phyloP scores from a whole-genome alignment of 352 stramenopile species.

The Globisporangium iwayamae region DNA sequence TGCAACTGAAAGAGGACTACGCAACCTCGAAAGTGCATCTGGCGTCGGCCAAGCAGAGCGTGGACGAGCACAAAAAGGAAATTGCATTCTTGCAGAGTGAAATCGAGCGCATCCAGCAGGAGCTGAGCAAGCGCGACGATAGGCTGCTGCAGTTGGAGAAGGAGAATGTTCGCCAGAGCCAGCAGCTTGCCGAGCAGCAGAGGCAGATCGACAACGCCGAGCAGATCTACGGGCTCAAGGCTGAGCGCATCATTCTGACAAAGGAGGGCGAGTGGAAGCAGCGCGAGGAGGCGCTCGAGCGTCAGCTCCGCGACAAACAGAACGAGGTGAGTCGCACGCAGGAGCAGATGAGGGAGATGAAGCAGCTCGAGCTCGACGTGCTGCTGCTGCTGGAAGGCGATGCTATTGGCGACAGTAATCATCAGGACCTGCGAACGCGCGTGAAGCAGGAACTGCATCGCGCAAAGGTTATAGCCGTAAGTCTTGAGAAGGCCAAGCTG shows the following conservation, averaged over 20 bases:
- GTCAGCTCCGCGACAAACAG: constrained; percentile 20
- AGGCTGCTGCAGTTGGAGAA: constrained; percentile 24
- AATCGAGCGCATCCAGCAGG: constrained; percentile 31
- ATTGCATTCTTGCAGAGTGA: constrained; percentile 38
- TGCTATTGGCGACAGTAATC: neutral
- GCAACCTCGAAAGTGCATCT: constrained; percentile 47
- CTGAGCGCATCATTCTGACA: constrained; percentile 19
- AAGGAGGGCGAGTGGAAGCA: constrained; percentile 30
- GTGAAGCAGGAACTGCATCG: constrained; percentile 36
- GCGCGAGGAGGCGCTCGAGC: constrained; percentile 25
- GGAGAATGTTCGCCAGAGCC: constrained; percentile 18
- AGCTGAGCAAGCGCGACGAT: constrained; percentile 31
- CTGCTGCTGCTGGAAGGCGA: constrained; percentile 25
- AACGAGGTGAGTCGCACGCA: constrained; percentile 15
- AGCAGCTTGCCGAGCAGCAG: constrained; percentile 16
- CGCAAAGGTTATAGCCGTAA: constrained; percentile 18
- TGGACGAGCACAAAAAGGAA: constrained; percentile 34
- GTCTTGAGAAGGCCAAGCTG: constrained; percentile 25
- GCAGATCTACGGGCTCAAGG: constrained; percentile 20
- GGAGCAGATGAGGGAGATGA: constrained; percentile 20
- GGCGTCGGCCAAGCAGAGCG: constrained; percentile 24
- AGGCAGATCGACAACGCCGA: constrained; percentile 22
- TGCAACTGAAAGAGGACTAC: constrained; percentile 64
- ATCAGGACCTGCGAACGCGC: constrained; percentile 30
- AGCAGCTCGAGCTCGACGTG: constrained; percentile 38